phyloP scores from a whole-genome alignment of 163 green algal species.

The Trebouxia gelatinosa region DNA sequence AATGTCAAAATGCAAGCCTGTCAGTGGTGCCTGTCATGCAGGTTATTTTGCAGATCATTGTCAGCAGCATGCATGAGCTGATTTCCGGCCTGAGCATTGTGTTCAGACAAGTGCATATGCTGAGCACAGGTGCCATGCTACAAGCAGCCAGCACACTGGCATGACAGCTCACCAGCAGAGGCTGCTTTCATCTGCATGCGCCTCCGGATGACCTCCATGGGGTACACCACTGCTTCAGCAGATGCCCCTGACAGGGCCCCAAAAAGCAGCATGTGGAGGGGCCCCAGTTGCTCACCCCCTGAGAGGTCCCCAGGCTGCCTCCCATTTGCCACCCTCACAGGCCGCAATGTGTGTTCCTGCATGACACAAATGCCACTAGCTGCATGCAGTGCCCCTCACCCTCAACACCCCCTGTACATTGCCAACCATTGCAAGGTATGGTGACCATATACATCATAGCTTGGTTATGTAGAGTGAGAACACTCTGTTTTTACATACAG shows the following conservation, averaged over 20 bases:
- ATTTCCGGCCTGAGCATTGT: not conserved
- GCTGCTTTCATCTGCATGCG: slow-evolving; percentile 27
- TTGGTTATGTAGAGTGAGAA: too few relatives aligned
- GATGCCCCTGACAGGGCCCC: slow-evolving; percentile 1
- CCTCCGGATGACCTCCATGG: slow-evolving; percentile 22
- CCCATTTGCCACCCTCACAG: not conserved
- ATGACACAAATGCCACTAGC: too few relatives aligned
- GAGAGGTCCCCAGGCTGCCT: not conserved
- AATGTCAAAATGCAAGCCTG: too few relatives aligned
- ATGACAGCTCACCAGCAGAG: not conserved
- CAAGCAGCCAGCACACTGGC: not conserved
- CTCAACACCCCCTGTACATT: too few relatives aligned
- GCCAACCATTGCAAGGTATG: too few relatives aligned
- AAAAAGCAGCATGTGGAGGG: slow-evolving; percentile 19
- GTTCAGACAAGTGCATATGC: not conserved
- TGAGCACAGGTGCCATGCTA: not conserved
- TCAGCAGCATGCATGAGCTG: too few relatives aligned
- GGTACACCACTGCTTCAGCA: slow-evolving; percentile 21
- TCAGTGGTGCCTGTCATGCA: too few relatives aligned
- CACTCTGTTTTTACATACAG: too few relatives aligned
- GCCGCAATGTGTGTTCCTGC: not conserved
- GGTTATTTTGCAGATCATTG: too few relatives aligned
- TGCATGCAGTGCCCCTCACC: too few relatives aligned
- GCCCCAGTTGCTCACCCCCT: not conserved
- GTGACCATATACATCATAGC: too few relatives aligned